phyloP scores from a whole-genome alignment of 345 rosid species.

The Cochlearia excelsa region DNA sequence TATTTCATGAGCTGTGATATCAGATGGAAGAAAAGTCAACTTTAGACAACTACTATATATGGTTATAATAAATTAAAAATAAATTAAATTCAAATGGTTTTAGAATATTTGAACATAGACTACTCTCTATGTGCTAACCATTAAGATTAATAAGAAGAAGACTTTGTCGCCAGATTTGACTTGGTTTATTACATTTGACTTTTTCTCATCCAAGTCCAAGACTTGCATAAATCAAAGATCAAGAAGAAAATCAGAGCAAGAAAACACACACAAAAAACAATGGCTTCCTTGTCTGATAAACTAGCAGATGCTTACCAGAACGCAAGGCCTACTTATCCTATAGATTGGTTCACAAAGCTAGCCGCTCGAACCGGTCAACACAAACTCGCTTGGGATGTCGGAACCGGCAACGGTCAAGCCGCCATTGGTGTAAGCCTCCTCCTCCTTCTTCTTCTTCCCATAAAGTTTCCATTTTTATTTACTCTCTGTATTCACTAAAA shows the following conservation, averaged over 20 bases:
- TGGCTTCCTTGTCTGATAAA: slow-evolving; percentile 59
- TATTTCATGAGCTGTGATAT: background rate
- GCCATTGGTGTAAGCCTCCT: slow-evolving; percentile 46
- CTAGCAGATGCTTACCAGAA: slow-evolving; percentile 54
- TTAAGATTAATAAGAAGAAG: too few relatives aligned
- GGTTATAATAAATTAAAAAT: too few relatives aligned
- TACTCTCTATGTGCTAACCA: too few relatives aligned
- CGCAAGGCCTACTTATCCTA: slow-evolving; percentile 55
- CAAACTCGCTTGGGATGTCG: slow-evolving; percentile 61
- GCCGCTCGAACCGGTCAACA: slow-evolving; percentile 50
- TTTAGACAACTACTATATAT: background rate
- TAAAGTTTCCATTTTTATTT: slow-evolving; percentile 4
- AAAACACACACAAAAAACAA: slow-evolving; percentile 11
- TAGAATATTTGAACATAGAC: too few relatives aligned
- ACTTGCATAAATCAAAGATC: background rate
- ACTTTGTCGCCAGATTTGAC: background rate
- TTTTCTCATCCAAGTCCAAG: background rate
- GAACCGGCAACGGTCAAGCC: slow-evolving; percentile 73
- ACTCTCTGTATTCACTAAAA: too few relatives aligned
- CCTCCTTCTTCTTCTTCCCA: slow-evolving; percentile 2
- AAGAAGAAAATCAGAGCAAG: slow-evolving; percentile 2
- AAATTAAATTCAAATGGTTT: background rate
- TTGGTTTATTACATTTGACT: background rate
- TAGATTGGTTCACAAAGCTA: slow-evolving; percentile 53
- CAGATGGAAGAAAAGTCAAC: background rate